Evolutionary conservation across 805 yeast genomes (phyloP), one percentile per base, ranked within the genome.

Genomic region (Schwanniomyces vanrijiae): DNA sequence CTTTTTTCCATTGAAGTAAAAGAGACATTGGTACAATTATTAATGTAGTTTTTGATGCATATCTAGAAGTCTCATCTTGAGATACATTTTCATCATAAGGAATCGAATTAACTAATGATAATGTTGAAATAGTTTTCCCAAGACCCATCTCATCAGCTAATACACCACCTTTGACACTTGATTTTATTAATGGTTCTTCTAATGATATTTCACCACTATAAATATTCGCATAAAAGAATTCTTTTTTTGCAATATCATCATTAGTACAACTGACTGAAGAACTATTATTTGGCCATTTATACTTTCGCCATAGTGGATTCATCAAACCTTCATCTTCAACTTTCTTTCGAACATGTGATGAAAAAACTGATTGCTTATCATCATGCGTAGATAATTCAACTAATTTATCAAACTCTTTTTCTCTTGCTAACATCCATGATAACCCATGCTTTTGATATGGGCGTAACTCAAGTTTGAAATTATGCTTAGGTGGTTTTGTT

Each of bases 61-160:
- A 86, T 8, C 35, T 14, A 5, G 8, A 9, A 2, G 71, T 67
- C 5, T 48, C 51, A 20, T 41, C 33, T 24, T 48, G 37, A 11
- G 49, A 41, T 34, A 44, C 29, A 5, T 51, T 35, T 11, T 60
- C 47, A 56, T 86, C 91, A 40, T 55, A 62, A 0, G 90, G 88
- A 8, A 77, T 83, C 0, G 88, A 76, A 47, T 86, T 81, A 10
- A 91, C 74, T 42, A 92, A 66, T 0, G 97, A 78, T 44, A 90
- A 65, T 0, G 96, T 82, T 1, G 96, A 86, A 20, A 91, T 86
- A 0, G 98, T 91, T 61, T 91, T 91, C 37, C 98, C 98, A 7
- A 91, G 73, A 0, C 98, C 98, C 98, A 91, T 91, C 63, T 91
- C 98, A 68, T 91, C 98, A 0, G 97, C 96, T 13, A 91, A 68